Evolutionary conservation across 2,329 filamentous ascomycete genomes (phyloP).

Genomic region (Didymella lethalis): DNA sequence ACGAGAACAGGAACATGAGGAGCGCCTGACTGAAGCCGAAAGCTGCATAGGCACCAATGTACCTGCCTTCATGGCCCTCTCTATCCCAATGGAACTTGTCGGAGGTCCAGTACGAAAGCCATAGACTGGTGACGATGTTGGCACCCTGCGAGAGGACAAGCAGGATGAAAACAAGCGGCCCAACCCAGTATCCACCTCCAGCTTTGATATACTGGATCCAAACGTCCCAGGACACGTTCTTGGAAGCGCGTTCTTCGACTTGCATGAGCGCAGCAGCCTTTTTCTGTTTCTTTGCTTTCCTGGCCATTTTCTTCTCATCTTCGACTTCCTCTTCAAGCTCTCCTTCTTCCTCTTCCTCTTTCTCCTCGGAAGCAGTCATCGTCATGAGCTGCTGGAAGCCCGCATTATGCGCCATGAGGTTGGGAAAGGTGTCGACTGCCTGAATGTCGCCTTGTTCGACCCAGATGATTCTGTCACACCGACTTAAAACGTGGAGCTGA

Average conservation of each 20-base stretch:
- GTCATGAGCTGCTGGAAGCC: slow-evolving; percentile 84
- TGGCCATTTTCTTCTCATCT: slow-evolving; percentile 67
- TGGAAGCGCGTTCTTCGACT: slow-evolving; percentile 72
- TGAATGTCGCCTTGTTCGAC: slow-evolving; percentile 87
- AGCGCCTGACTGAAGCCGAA: slow-evolving; percentile 38
- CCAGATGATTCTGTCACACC: slow-evolving; percentile 91
- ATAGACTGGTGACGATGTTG: slow-evolving; percentile 87
- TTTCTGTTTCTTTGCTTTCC: slow-evolving; percentile 56
- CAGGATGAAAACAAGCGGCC: slow-evolving; percentile 68
- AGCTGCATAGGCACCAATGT: slow-evolving; percentile 66
- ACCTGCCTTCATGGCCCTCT: slow-evolving; percentile 63
- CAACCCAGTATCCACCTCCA: slow-evolving; percentile 74
- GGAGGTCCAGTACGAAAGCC: slow-evolving; percentile 94
- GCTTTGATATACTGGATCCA: slow-evolving; percentile 80
- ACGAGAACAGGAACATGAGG: slow-evolving; percentile 77
- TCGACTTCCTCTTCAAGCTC: slow-evolving; percentile 59
- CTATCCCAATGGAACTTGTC: slow-evolving; percentile 64
- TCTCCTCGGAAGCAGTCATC: slow-evolving; percentile 73
- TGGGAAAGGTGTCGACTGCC: slow-evolving; percentile 87
- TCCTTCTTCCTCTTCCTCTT: slow-evolving; percentile 58
- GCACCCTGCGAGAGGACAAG: slow-evolving; percentile 78
- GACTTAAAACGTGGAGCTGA: slow-evolving; percentile 88
- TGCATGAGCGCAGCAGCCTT: slow-evolving; percentile 73
- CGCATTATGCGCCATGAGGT: slow-evolving; percentile 80
- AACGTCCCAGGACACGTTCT: slow-evolving; percentile 80